Percentiles rank a stretch among this genome's conserved stretches.
These are phyloP conservation scores for Eucalyptus guilfoylei DNA, from an alignment of 345 rosid species.

Conservation along the genomic window DNA sequence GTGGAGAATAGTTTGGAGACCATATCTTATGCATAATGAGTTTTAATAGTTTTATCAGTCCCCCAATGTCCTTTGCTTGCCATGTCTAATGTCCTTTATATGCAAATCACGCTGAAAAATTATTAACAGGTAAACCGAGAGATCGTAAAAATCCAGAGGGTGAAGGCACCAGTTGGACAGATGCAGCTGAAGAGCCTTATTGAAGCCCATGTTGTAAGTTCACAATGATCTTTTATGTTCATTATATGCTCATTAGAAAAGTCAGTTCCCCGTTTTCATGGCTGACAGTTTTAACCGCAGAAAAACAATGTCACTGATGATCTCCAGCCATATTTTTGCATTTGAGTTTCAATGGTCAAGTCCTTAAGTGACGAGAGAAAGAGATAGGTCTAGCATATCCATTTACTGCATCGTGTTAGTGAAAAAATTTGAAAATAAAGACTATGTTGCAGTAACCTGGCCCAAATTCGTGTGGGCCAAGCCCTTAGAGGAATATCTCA, in stretches of 20 bases:
- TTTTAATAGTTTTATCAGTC: background rate
- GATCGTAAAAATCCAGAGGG: slow-evolving; percentile 92
- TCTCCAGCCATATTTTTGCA: background rate
- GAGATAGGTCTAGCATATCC: background rate
- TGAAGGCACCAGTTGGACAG: slow-evolving; percentile 94
- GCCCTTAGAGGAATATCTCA: background rate
- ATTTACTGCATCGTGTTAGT: background rate
- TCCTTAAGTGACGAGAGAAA: background rate
- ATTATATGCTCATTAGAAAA: background rate
- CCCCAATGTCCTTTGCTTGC: background rate
- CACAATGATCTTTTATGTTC: background rate
- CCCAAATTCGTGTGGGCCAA: background rate
- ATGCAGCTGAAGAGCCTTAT: slow-evolving; percentile 87
- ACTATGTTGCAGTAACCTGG: background rate
- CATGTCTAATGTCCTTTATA: background rate
- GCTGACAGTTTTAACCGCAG: background rate
- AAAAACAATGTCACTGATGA: background rate
- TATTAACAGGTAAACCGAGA: slow-evolving; percentile 63
- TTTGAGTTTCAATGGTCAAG: background rate
- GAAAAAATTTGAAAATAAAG: background rate
- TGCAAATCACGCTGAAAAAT: background rate
- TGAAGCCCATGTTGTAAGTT: slow-evolving; percentile 89
- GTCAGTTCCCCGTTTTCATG: background rate
- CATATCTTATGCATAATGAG: background rate
- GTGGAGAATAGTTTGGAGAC: background rate